Evolutionary conservation across 306 rosid genomes (phyloP).

Genomic region (Albizia julibrissin): DNA sequence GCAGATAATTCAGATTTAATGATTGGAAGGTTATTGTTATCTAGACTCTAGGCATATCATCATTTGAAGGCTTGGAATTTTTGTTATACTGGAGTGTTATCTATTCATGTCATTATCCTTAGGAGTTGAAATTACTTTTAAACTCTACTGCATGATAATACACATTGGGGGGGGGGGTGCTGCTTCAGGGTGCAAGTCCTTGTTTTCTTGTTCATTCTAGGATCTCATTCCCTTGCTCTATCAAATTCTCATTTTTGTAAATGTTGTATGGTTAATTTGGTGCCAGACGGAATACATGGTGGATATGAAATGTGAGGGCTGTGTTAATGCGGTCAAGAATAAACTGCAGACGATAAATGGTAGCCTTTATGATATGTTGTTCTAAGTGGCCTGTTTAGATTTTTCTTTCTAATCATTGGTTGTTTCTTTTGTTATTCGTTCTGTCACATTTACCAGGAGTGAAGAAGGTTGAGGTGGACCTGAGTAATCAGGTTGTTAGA

Average conservation of each 20-base stretch:
- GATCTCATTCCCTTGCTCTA: not conserved
- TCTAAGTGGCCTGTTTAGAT: not conserved
- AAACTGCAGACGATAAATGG: conserved; percentile 72
- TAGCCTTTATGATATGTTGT: conserved; percentile 34
- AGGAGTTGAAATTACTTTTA: not conserved
- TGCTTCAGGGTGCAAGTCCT: not conserved
- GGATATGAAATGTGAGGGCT: conserved; percentile 92
- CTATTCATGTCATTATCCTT: not conserved
- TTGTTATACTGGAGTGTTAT: not conserved
- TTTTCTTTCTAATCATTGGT: not conserved
- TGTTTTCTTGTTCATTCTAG: not conserved
- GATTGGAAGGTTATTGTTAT: not conserved
- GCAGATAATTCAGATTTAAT: not conserved
- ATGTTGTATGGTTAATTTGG: conserved; percentile 29
- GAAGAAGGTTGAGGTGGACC: conserved; percentile 78
- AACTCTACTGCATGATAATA: not conserved
- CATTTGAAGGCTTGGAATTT: not conserved
- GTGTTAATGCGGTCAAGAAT: conserved; percentile 79
- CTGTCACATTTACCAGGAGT: conserved; percentile 51
- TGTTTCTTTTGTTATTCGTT: not conserved
- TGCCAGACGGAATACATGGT: conserved; percentile 91
- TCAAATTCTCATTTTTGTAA: not conserved
- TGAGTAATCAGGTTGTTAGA: conserved; percentile 82
- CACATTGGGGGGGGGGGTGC: not conserved
- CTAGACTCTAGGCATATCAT: not conserved